Evolutionary conservation across 2,329 filamentous ascomycete genomes (phyloP).

Genomic region (Ophiocordyceps polyrhachis-furcata): DNA sequence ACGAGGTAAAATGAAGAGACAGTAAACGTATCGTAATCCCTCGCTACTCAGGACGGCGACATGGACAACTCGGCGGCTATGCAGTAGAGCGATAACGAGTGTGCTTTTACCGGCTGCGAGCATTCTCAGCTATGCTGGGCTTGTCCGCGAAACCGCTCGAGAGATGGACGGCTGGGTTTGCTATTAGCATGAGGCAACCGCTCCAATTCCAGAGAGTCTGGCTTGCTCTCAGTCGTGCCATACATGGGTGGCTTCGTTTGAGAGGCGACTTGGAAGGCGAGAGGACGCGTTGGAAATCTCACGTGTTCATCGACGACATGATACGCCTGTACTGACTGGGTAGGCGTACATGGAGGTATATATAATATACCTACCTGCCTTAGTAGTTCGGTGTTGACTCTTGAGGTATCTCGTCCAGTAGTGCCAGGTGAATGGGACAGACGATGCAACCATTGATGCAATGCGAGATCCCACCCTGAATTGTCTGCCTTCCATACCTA

Average conservation of each 20-base stretch:
- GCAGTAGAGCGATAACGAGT: not conserved
- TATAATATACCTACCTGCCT: too few relatives aligned
- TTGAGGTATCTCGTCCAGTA: not conserved
- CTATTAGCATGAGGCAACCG: too few relatives aligned
- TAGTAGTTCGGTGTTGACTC: too few relatives aligned
- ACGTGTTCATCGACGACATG: not conserved
- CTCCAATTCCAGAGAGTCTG: too few relatives aligned
- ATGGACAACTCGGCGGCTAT: not conserved
- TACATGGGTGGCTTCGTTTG: too few relatives aligned
- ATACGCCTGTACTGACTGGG: too few relatives aligned
- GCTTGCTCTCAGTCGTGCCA: too few relatives aligned
- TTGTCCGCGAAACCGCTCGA: too few relatives aligned
- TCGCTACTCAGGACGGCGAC: slow-evolving; percentile 18
- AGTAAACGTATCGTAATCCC: slow-evolving; percentile 31
- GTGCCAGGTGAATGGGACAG: not conserved
- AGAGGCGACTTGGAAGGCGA: not conserved
- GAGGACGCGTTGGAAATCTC: not conserved
- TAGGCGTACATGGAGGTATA: too few relatives aligned
- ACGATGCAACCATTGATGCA: not conserved
- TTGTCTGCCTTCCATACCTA: not conserved
- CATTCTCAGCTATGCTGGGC: too few relatives aligned
- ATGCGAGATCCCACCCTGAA: not conserved
- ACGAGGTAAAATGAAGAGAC: slow-evolving; percentile 8
- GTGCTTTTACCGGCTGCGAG: too few relatives aligned
- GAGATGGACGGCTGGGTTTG: too few relatives aligned